Percentiles rank a stretch among this genome's conserved stretches.
phyloP scores from a whole-genome alignment of 1,284 basidiomycete genomes.

The Apiotrichum laibachii region DNA sequence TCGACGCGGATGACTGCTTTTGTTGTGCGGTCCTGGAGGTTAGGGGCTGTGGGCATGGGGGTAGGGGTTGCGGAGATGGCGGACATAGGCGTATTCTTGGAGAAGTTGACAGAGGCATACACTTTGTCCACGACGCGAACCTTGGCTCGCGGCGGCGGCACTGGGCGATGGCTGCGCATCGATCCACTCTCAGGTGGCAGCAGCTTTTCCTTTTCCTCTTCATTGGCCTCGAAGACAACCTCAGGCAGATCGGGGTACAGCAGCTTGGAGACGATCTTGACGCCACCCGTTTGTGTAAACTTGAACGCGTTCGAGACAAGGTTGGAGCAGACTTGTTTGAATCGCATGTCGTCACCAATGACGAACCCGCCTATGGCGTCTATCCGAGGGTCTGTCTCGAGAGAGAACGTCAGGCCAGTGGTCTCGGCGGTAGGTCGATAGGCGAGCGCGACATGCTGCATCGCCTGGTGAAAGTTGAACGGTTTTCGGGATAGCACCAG shows the following conservation, averaged over 20 bases:
- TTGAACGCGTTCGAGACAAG: constrained; percentile 54
- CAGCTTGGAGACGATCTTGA: constrained; percentile 45
- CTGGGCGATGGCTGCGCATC: no score
- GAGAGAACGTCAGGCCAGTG: constrained; percentile 65
- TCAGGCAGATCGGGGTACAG: constrained; percentile 21
- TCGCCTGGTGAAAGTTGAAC: constrained; percentile 79
- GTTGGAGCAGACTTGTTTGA: constrained; percentile 67
- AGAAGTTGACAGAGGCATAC: no score
- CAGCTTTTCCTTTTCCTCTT: no score
- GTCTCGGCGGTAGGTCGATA: constrained; percentile 71
- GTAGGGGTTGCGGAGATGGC: neutral
- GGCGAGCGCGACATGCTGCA: constrained; percentile 76
- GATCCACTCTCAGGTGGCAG: no score
- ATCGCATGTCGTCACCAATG: constrained; percentile 61
- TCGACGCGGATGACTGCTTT: constrained; percentile 68
- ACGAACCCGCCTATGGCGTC: constrained; percentile 59
- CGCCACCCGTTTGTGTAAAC: constrained; percentile 67
- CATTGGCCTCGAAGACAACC: neutral
- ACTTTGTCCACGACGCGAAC: no score
- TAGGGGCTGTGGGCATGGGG: neutral
- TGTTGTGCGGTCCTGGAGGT: no score
- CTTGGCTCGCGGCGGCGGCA: neutral
- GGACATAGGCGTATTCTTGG: neutral
- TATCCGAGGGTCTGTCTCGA: constrained; percentile 68
- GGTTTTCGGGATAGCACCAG: constrained; percentile 55